These are phyloP conservation scores for Rachicladosporium sp. DNA, from an alignment of 2,329 filamentous ascomycete species.

Conservation along the genomic window DNA sequence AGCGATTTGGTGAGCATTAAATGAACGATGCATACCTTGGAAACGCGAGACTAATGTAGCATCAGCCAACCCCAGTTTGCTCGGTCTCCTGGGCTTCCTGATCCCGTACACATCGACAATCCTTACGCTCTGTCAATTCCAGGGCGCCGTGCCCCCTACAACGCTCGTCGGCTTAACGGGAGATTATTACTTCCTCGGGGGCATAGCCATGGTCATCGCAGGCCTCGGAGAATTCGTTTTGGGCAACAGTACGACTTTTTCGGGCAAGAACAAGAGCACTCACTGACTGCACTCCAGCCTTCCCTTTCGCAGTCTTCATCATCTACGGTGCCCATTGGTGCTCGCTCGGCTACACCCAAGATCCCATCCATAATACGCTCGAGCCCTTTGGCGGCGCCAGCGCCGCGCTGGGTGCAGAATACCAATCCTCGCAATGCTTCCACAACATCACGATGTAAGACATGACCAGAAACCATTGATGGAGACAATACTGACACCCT, in stretches of 20 bases:
- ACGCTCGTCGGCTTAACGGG: slow-evolving; percentile 14
- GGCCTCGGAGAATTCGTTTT: slow-evolving; percentile 19
- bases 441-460: slow-evolving; percentile 17
- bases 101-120: slow-evolving; percentile 18
- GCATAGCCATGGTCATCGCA: slow-evolving; percentile 15
- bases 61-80: slow-evolving; percentile 15
- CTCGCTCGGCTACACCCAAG: slow-evolving; percentile 15
- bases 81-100: slow-evolving; percentile 18
- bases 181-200: slow-evolving; percentile 18
- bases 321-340: slow-evolving; percentile 18
- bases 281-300: slow-evolving; percentile 6
- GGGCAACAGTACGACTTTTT: slow-evolving; percentile 13
- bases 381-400: slow-evolving; percentile 8
- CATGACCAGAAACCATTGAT: not conserved
- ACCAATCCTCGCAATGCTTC: slow-evolving; percentile 15
- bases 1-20: slow-evolving; percentile 12
- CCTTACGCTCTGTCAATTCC: slow-evolving; percentile 13
- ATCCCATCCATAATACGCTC: slow-evolving; percentile 12
- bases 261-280: not conserved
- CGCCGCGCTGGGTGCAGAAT: slow-evolving; percentile 9
- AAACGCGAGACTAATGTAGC: no score
- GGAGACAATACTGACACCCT: not conserved
- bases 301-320: slow-evolving; percentile 18
- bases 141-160: slow-evolving; percentile 10
- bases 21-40: no score